phyloP scores from a whole-genome alignment of 345 rosid species.

The Pistacia vera region DNA sequence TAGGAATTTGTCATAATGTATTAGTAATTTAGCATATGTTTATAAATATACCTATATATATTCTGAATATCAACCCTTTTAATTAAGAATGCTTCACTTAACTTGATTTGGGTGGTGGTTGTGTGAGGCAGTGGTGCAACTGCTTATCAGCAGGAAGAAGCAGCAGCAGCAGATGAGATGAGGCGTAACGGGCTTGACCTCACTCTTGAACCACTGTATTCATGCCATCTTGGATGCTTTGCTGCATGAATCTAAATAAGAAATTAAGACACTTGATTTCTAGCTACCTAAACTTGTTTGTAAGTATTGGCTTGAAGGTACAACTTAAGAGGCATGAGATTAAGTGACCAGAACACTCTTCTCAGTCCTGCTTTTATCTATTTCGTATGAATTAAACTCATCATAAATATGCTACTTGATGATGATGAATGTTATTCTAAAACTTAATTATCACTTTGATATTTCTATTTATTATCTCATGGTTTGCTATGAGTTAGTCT shows the following conservation, averaged over 20 bases:
- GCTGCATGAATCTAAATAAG: constrained; percentile 32
- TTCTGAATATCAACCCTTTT: too few relatives aligned
- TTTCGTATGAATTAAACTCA: neutral
- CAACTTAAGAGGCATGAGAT: neutral
- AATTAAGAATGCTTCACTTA: neutral
- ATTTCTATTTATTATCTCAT: neutral
- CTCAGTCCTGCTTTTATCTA: neutral
- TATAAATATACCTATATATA: too few relatives aligned
- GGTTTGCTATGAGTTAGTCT: too few relatives aligned
- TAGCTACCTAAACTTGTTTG: neutral
- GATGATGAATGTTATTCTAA: neutral
- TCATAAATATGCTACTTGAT: neutral
- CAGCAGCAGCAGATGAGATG: constrained; percentile 41
- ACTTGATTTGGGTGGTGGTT: neutral
- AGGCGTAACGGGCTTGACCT: constrained; percentile 74
- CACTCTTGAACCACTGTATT: constrained; percentile 58
- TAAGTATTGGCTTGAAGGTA: neutral
- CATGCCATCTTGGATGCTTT: constrained; percentile 65
- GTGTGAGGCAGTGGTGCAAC: constrained; percentile 43
- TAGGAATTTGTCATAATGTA: neutral
- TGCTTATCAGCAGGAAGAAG: constrained; percentile 46
- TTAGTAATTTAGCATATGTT: neutral
- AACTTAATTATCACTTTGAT: too few relatives aligned
- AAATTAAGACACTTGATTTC: neutral
- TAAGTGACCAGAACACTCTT: neutral